A percentile compares a stretch with the other conserved stretches of the same genome.
Evolutionary conservation across 768 basidiomycete genomes (phyloP).

Genomic region (Leccinum rimulosum): DNA sequence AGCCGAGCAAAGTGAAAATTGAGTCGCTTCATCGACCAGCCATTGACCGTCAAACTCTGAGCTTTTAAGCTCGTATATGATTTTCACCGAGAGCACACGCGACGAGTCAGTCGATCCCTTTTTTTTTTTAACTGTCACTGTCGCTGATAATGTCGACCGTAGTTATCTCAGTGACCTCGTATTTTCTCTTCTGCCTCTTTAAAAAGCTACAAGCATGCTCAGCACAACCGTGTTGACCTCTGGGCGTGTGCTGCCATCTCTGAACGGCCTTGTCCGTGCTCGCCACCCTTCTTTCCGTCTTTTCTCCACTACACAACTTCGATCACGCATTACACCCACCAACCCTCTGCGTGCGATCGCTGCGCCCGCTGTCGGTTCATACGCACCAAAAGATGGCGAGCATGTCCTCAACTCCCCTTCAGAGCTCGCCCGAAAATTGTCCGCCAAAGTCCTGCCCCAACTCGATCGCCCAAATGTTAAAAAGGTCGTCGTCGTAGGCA

Average conservation of each 20-base stretch:
- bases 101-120: slow-evolving; percentile 29
- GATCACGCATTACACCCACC: slow-evolving; percentile 43
- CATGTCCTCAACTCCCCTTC: slow-evolving; percentile 91
- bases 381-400: slow-evolving; percentile 58
- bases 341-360: slow-evolving; percentile 63
- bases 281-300: slow-evolving; percentile 36
- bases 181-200: slow-evolving; percentile 25
- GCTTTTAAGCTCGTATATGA: slow-evolving; percentile 28
- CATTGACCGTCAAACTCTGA: slow-evolving; percentile 1
- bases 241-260: slow-evolving; percentile 14
- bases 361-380: slow-evolving; percentile 72
- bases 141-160: slow-evolving; percentile 2
- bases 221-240: background rate
- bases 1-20: background rate
- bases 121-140: background rate
- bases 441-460: slow-evolving; percentile 91
- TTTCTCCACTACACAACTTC: slow-evolving; percentile 48
- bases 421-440: slow-evolving; percentile 89
- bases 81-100: slow-evolving; percentile 33
- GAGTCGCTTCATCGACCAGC: background rate
- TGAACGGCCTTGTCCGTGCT: slow-evolving; percentile 16
- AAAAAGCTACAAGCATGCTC: slow-evolving; percentile 16
- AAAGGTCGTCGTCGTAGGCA: slow-evolving; percentile 95
- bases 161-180: slow-evolving; percentile 34
- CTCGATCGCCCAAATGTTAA: slow-evolving; percentile 88